Evolutionary conservation across 306 rosid species (phyloP).

Genomic region (Chamaecrista fasciculata): DNA sequence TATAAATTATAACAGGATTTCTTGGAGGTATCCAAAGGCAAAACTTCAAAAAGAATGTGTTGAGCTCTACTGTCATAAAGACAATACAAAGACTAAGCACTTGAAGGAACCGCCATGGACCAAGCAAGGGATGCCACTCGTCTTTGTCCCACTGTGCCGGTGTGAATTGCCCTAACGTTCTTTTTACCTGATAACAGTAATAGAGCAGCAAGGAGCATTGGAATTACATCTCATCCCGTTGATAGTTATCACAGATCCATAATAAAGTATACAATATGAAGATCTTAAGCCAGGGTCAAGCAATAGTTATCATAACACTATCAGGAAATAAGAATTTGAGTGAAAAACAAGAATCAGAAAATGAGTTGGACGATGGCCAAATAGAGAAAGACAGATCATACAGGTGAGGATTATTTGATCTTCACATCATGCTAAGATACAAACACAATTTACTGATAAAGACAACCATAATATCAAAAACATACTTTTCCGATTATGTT

Average conservation of each 20-base stretch:
- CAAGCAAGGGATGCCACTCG: slow-evolving; percentile 97
- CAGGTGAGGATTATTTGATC: neutral
- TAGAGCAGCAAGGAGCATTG: neutral
- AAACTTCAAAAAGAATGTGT: slow-evolving; percentile 94
- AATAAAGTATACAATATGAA: neutral
- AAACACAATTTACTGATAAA: slow-evolving; percentile 3
- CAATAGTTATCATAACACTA: neutral
- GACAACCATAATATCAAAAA: slow-evolving; percentile 11
- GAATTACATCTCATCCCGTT: slow-evolving; percentile 2
- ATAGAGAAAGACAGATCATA: neutral
- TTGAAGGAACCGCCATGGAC: slow-evolving; percentile 98
- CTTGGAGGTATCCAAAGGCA: slow-evolving; percentile 95
- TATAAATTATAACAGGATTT: slow-evolving; percentile 82
- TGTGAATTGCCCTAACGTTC: slow-evolving; percentile 88
- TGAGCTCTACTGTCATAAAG: slow-evolving; percentile 94
- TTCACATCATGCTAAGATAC: slow-evolving; percentile 2
- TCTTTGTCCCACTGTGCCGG: slow-evolving; percentile 99
- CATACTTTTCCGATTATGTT: slow-evolving; percentile 88
- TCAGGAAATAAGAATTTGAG: neutral
- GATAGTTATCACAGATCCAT: slow-evolving; percentile 4
- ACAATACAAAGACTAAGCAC: slow-evolving; percentile 80
- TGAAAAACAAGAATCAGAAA: too few species aligned
- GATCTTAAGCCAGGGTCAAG: neutral
- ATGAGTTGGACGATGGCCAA: neutral
- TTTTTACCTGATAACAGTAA: slow-evolving; percentile 60